Base-by-base conservation (phyloP, 2,329 filamentous ascomycete species). In the Gliomastix tumulicola region DNA sequence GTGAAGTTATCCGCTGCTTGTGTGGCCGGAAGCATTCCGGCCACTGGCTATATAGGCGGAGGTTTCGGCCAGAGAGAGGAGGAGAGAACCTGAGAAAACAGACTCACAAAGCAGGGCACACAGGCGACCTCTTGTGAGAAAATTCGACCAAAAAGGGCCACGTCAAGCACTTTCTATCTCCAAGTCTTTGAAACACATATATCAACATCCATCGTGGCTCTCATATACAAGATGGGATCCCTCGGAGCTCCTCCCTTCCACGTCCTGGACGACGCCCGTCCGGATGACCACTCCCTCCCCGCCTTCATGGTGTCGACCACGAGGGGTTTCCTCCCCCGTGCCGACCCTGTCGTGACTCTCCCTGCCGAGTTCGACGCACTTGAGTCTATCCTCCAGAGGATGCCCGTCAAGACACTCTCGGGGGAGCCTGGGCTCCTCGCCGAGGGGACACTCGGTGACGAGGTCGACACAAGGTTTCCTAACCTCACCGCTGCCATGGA, bases 221-320 rank as follows among this genome's bases (percentile, higher is more conserved):
- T 20, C 21, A 18, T 17, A 33, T 5, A 13, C 50, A 54, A 30
- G 41, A 63, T 65, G 60, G 57, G 58, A 17, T 60, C 57, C 39
- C 47, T 60, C 36, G 45, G 47, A 20, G 37, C 36, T 32, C 40
- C 41, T 15, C 46, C 49, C 41, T 82, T 82, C 52, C 59, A 67
- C 41, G 70, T 83, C 57, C 68, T 84, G 21, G 59, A 65, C 39
- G 78, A 81, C 60, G 70, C 75, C 36, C 65, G 57, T 49, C 74
- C 75, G 8, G 56, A 74, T 39, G 74, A 82, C 53, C 69, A 53
- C 39, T 68, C 74, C 20, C 63, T 83, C 18, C 76, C 76, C n/a
- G 74, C 83, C 48, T 89, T 89, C 66, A 86, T 87, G 77, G 83
- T 88, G 27, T 87, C 83, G 31, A 86, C 78, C 17, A 74, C 76